Conservation (phyloP, 495 filamentous ascomycete species). For the Aspergillus indologenus region DNA sequence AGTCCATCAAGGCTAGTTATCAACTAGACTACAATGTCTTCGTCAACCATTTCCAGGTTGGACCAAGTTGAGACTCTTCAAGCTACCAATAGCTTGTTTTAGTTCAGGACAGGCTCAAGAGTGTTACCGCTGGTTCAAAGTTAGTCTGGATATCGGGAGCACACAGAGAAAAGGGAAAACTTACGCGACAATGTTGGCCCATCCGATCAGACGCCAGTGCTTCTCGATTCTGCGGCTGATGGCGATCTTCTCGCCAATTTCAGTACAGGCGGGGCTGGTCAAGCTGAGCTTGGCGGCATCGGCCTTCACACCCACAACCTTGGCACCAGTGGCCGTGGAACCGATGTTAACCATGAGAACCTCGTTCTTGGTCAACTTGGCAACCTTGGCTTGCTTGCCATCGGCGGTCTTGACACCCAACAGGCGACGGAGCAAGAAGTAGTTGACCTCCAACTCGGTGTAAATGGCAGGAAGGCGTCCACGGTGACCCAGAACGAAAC, state of each 20-base stretch:
- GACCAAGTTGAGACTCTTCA: conserved; percentile 15
- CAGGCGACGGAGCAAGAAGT: conserved; percentile 90
- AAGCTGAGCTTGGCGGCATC: conserved; percentile 90
- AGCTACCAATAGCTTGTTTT: conserved; percentile 17
- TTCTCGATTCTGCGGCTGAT: conserved; percentile 95
- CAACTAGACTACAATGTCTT: conserved; percentile 11
- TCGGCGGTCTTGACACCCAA: conserved; percentile 97
- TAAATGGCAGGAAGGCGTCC: conserved; percentile 91
- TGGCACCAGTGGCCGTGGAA: conserved; percentile 90
- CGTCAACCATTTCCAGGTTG: conserved; percentile 11
- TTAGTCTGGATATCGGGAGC: conserved; percentile 20
- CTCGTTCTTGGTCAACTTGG: conserved; percentile 95
- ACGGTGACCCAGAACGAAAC: conserved; percentile 94
- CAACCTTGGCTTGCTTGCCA: conserved; percentile 98
- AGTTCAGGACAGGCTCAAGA: conserved; percentile 51
- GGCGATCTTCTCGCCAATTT: conserved; percentile 96
- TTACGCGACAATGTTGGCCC: conserved; percentile 85
- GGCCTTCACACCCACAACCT: conserved; percentile 92
- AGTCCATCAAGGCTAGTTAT: conserved; percentile 13
- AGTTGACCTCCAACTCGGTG: conserved; percentile 97
- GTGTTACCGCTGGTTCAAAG: conserved; percentile 45
- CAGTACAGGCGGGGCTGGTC: conserved; percentile 88
- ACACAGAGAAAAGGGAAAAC: conserved; percentile 24
- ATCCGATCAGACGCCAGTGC: conserved; percentile 98
- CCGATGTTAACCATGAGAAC: conserved; percentile 99